Evolutionary conservation across 306 rosid species (phyloP), one percentile per base, ranked within the genome.

Genomic region (Corylus heterophylla): DNA sequence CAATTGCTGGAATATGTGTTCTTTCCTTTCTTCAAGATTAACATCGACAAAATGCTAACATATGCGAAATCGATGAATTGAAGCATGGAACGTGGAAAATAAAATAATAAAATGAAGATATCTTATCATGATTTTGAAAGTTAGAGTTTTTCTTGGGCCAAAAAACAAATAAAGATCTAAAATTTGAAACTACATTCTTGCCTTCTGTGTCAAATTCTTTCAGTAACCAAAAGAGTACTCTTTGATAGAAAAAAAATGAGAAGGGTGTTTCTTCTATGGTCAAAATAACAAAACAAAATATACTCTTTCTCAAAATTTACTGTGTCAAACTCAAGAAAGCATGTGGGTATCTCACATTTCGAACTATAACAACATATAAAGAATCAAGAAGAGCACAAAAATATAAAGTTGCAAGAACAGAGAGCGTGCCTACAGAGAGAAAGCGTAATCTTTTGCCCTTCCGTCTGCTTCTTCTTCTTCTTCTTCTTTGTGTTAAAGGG

Each of bases 291-390:
- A 4, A 39, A 42, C 45, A 42, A 62, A 62, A 5, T 62, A 27
- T 11, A 17, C 14, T 62, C 42, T 25, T 62, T 62, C 12, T 8
- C 5, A 31, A 31, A 31, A 31, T 31, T 1, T 31, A 31, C 35
- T 31, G 35, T 31, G 35, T 31, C 35, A 31, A 31, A 31, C 17
- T 20, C 48, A 76, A 76, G 31, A 35, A 18, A 73, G 69, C 31
- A 55, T 7, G 56, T 66, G 76, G 69, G 67, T 47, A 55, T 22
- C 22, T 66, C 58, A 73, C 50, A 73, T 49, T 48, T 77, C 56
- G 5, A 49, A 55, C 13, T 16, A 55, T 49, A 17, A 35, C 16
- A 29, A 35, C 54, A n/a, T 20, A 27, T 2, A n/a, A 11, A 22
- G 13, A 16, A 75, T 59, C 1, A 13, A 17, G 52, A 67, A 18